Evolutionary conservation across 257 asterid species (phyloP), one percentile per base, ranked within the genome.

Genomic region (Voacanga thouarsii): DNA sequence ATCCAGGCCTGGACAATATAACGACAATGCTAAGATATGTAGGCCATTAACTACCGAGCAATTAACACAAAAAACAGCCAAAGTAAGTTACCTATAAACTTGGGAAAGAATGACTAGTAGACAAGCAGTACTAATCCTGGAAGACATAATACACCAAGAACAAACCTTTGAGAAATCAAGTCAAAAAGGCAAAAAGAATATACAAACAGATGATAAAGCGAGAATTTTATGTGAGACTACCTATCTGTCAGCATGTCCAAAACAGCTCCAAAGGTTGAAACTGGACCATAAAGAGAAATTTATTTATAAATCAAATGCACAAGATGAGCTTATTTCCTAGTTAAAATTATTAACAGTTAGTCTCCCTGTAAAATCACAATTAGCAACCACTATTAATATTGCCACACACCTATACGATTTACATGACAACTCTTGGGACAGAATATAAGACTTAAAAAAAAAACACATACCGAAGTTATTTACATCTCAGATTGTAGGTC

Each of bases 161-260:
- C 76, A 19, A 16, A 73, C 49, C 57, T 47, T 73, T 53, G 15
- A 53, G 51, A 71, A 11, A 51, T 51, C 14, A 28, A 8, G 76
- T 55, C 65, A 75, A 67, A 37, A 77, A 70, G 70, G 41, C 49
- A 74, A 45, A 70, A 26, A 49, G 64, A 77, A 81, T 64, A 65
- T 70, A 72, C 5, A 72, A 57, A 56, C 50, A 37, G 30, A 75
- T 15, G 19, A 73, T 39, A 30, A 74, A 53, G 39, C 21, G 67
- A 73, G 67, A 71, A 41, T 49, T 28, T 49, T 72, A 59, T 39
- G 75, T 43, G 59, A 16, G 57, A 78, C 65, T 85, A 94, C 98
- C 99, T 92, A 86, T 96, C 99, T n/a, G 97, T 94, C 81, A 94
- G 93, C 99, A 95, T 95, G 90, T 95, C 99, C 76, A 95, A 85